A percentile compares a stretch with the other conserved stretches of the same genome.
Evolutionary conservation across 768 basidiomycete genomes (phyloP).

Genomic region (Leccinum uliginosum): DNA sequence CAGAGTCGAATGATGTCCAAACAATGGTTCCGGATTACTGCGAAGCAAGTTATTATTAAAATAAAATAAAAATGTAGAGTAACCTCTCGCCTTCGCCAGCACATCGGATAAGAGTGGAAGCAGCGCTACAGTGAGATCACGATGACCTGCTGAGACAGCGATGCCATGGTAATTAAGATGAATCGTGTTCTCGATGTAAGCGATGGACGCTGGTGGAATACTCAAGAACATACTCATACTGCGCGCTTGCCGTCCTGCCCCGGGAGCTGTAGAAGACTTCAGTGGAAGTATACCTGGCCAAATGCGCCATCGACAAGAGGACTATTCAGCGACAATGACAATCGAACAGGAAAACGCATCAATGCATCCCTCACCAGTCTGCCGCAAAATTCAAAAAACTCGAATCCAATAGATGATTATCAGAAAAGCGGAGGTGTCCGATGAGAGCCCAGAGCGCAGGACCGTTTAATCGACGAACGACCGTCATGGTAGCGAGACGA

Average conservation of each 20-base stretch:
- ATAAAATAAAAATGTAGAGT: slow-evolving; percentile 12
- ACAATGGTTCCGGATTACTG: slow-evolving; percentile 45
- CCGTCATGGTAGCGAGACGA: slow-evolving; percentile 36
- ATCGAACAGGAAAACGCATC: not conserved
- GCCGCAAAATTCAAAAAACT: slow-evolving; percentile 11
- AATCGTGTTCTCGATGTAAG: slow-evolving; percentile 35
- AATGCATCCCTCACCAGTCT: slow-evolving; percentile 24
- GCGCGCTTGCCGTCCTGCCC: slow-evolving; percentile 21
- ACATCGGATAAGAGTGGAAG: slow-evolving; percentile 39
- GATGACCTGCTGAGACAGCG: slow-evolving; percentile 11
- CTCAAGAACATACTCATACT: slow-evolving; percentile 35
- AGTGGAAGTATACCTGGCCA: slow-evolving; percentile 43
- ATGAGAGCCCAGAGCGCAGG: slow-evolving; percentile 42
- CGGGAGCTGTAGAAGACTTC: slow-evolving; percentile 17
- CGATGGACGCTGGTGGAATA: slow-evolving; percentile 16
- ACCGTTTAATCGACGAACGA: slow-evolving; percentile 39
- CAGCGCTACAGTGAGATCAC: slow-evolving; percentile 27
- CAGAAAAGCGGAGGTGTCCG: slow-evolving; percentile 40
- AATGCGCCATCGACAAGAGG: slow-evolving; percentile 29
- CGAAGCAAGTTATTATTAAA: slow-evolving; percentile 4
- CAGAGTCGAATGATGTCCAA: slow-evolving; percentile 33
- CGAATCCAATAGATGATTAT: slow-evolving; percentile 40
- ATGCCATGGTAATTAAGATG: slow-evolving; percentile 40
- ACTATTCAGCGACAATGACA: slow-evolving; percentile 7
- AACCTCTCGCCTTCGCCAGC: slow-evolving; percentile 23